Conservation (phyloP, 768 basidiomycete species). For the Clavulina sp. region DNA sequence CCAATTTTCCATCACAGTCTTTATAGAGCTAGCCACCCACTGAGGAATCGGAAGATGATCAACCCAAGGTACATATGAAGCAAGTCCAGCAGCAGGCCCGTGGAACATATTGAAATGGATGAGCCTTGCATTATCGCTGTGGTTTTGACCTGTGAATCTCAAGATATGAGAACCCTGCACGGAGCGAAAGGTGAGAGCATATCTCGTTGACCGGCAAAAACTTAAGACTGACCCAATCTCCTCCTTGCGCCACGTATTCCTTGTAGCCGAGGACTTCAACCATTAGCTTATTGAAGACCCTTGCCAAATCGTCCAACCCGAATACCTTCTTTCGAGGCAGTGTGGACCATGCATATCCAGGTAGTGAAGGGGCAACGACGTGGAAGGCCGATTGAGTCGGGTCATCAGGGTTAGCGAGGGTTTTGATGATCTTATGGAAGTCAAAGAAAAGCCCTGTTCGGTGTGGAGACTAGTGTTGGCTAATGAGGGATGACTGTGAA, state of each 20-base stretch:
- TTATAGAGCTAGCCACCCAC: neutral
- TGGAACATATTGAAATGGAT: slow-evolving; percentile 15
- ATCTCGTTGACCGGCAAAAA: neutral
- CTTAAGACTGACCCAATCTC: neutral
- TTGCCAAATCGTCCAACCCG: neutral
- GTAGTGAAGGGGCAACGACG: neutral
- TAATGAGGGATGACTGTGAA: neutral
- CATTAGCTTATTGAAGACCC: neutral
- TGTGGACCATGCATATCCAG: neutral
- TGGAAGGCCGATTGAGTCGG: neutral
- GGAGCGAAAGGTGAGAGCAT: no score
- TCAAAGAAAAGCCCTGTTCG: neutral
- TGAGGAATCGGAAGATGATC: neutral
- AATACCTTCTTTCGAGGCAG: neutral
- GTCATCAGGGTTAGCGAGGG: neutral
- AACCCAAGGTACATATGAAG: no score
- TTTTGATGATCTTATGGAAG: neutral
- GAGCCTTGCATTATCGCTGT: slow-evolving; percentile 8
- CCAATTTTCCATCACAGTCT: neutral
- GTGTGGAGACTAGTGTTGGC: neutral
- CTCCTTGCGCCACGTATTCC: neutral
- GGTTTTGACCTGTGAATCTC: slow-evolving; percentile 9
- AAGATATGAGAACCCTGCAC: slow-evolving; percentile 9
- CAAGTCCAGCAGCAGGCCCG: neutral
- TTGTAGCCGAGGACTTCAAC: neutral